Evolutionary conservation across 1,284 basidiomycete genomes (phyloP).

Genomic region (Heterobasidion parviporum): DNA sequence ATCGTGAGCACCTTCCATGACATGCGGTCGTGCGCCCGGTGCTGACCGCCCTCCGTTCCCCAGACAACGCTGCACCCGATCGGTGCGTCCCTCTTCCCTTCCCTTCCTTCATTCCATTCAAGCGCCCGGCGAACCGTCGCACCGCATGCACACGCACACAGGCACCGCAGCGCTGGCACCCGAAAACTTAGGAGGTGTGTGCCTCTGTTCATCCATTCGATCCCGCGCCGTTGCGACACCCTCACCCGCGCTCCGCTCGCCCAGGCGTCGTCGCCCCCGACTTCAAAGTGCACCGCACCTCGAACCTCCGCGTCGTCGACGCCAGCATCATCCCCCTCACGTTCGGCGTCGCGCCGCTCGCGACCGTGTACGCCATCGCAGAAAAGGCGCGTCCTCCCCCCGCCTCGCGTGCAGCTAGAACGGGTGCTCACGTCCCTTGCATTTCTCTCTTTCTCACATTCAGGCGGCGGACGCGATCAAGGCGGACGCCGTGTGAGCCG

Average conservation of each 20-base stretch:
- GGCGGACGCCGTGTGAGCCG: not conserved
- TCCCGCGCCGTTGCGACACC: too few relatives aligned
- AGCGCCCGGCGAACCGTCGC: too few relatives aligned
- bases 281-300: constrained; percentile 44
- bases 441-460: not conserved
- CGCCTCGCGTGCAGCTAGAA: too few relatives aligned
- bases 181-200: constrained; percentile 14
- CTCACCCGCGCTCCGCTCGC: constrained; percentile 11
- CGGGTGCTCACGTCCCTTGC: not conserved
- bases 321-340: constrained; percentile 12
- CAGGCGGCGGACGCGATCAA: not conserved
- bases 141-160: not conserved
- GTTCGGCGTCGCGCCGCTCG: constrained; percentile 11
- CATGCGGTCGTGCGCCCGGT: not conserved
- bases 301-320: constrained; percentile 24
- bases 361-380: constrained; percentile 11
- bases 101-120: not conserved
- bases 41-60: not conserved
- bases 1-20: constrained; percentile 4
- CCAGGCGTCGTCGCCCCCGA: constrained; percentile 46
- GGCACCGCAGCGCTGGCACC: constrained; percentile 14
- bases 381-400: constrained; percentile 7
- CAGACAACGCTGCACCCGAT: not conserved
- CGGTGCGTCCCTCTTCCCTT: not conserved
- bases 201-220: too few relatives aligned